Evolutionary conservation across 2,329 filamentous ascomycete genomes (phyloP), one percentile per base, ranked within the genome.

Genomic region (Pseudogymnoascus sp.): DNA sequence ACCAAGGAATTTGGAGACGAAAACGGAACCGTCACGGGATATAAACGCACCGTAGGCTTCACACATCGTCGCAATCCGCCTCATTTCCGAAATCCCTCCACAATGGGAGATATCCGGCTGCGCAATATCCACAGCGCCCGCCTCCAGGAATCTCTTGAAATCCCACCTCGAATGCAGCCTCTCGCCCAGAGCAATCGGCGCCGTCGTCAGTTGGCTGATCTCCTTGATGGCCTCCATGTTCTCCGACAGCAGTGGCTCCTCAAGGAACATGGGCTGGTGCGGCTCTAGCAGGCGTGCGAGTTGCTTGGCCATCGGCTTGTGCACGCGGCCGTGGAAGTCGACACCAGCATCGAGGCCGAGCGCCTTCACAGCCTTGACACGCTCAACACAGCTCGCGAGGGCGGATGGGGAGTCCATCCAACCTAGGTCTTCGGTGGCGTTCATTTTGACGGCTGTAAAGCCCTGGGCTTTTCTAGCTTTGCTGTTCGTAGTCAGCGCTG

Each of bases 231-330:
- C 86, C 61, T 86, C 86, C 38, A 77, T 56, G 6, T 91, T 86
- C 70, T 92, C 89, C 0, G 83, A 87, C 0, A 91, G 79, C 1
- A 91, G 76, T 0, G 88, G 88, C 67, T 91, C 89, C 71, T 91
- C 89, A 46, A 92, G 86, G 72, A 91, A 92, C n/a, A 92, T 76
- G 0, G 89, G 89, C 1, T 79, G 79, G 67, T 89, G 81, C 0
- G 88, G 87, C 65, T 88, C 88, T 0, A 92, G 79, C 0, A 82
- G 79, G 63, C 82, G 82, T 1, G 87, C 87, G 2, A 93, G 80
- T 68, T 92, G 89, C 68, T 89, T 90, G 0, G 89, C 89, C 88
- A 92, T 92, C n/a, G 88, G 87, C 65, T 88, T 88, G 74, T 92
- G 89, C 0, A 91, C 78, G 7, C 89, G 83, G 2, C 89, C 90